Evolutionary conservation across 2,329 filamentous ascomycete genomes (phyloP), one percentile per base, ranked within the genome.

Genomic region (Nothophoma quercina): DNA sequence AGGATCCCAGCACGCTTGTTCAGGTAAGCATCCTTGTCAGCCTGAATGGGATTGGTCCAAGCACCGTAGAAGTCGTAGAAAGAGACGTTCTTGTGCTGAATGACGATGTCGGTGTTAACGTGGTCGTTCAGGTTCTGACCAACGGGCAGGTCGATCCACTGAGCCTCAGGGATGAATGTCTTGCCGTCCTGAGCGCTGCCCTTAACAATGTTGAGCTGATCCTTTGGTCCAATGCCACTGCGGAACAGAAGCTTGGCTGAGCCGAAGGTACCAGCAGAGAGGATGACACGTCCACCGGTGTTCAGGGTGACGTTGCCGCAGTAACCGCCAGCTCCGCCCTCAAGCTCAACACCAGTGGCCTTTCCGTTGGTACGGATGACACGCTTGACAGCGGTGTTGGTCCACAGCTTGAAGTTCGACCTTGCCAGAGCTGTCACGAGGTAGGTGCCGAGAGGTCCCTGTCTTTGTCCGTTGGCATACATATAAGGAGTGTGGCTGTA

Each of bases 361-460:
- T 82, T 81, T 34, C 84, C 82, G 2, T 84, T 85, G 13, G 77
- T 78, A 10, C 88, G 85, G 16, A 89, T 75, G n/a, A 90, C 81
- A 22, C 87, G 82, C 59, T 83, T 81, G n/a, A 89, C 87, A 35
- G 83, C 80, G 3, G 87, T 88, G 67, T 87, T 85, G 16, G 83
- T 83, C 79, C 84, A 85, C 39, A 91, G 76, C 45, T 83, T 80
- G 74, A 91, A 91, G 75, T 90, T 89, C 30, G 77, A 73, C 53
- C 85, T 80, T 33, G 77, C 75, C 39, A 79, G 78, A 1, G 87
- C 86, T 15, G 81, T 79, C 4, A 87, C 84, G 1, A 91, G 82
- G 65, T 91, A 91, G 0, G 88, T 89, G 7, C 85, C 85, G 68
- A 91, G 78, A 10, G 88, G 88, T 1, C 89, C 88, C 35, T 85